Conservation (phyloP, 495 filamentous ascomycete species). For the Massariosphaeria phaeospora region DNA sequence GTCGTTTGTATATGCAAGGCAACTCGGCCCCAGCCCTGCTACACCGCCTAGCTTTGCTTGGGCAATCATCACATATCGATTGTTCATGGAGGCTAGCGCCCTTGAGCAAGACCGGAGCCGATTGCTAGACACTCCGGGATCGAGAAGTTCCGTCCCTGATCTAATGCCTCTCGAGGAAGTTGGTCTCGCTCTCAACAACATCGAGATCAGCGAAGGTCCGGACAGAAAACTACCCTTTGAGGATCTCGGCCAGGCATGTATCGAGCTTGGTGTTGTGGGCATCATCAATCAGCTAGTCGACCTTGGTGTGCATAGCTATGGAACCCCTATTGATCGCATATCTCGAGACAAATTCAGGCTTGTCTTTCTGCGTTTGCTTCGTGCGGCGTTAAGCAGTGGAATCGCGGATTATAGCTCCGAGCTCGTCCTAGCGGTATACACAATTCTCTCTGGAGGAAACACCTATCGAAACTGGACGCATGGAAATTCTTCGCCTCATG, state of each 20-base stretch:
- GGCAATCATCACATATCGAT: constrained; percentile 59
- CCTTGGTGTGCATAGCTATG: constrained; percentile 12
- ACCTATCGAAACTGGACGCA: constrained; percentile 18
- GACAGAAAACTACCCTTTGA: constrained; percentile 11
- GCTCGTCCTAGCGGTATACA: constrained; percentile 13
- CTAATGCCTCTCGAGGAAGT: constrained; percentile 13
- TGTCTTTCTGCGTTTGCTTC: constrained; percentile 21
- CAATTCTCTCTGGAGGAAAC: constrained; percentile 18
- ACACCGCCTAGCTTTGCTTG: constrained; percentile 70
- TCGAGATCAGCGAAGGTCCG: constrained; percentile 9
- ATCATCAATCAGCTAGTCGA: constrained; percentile 12
- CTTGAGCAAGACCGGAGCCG: constrained; percentile 5
- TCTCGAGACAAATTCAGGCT: constrained; percentile 20
- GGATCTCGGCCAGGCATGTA: constrained; percentile 19
- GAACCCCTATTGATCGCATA: constrained; percentile 17
- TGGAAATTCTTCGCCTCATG: background rate
- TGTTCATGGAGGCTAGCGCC: background rate
- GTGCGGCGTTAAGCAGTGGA: constrained; percentile 15
- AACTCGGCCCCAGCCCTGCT: constrained; percentile 46
- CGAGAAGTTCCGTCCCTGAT: background rate
- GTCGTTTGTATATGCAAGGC: constrained; percentile 51
- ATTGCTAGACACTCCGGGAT: background rate
- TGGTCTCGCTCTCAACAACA: background rate
- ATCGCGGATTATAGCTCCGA: constrained; percentile 24
- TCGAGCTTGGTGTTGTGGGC: constrained; percentile 8